Evolutionary conservation across 306 rosid genomes (phyloP).

Genomic region (Glycine latifolia): DNA sequence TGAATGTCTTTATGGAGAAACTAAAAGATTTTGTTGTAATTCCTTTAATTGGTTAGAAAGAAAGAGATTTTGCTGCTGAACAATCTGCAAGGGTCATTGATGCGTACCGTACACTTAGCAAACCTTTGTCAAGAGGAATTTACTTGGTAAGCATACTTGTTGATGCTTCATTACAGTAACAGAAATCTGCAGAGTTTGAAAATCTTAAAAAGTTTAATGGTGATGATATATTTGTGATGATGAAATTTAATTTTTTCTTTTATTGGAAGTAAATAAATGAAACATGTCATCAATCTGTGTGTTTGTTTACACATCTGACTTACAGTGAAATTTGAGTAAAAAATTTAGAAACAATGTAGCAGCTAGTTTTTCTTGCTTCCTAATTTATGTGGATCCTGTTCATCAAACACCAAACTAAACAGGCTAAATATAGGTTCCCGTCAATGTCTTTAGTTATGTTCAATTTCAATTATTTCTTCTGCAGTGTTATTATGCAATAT

Average conservation of each 20-base stretch:
- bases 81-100: constrained; percentile 94
- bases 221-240: constrained; percentile 7
- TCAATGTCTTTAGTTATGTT: constrained; percentile 21
- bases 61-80: constrained; percentile 87
- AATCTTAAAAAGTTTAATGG: constrained; percentile 33
- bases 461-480: constrained; percentile 24
- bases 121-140: constrained; percentile 80
- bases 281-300: not conserved
- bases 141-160: constrained; percentile 72
- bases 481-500: constrained; percentile 22
- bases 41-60: constrained; percentile 62
- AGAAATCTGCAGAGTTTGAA: constrained; percentile 17
- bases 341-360: too few relatives aligned
- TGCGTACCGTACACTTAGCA: constrained; percentile 82
- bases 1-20: constrained; percentile 22
- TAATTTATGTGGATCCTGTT: too few relatives aligned
- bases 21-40: constrained; percentile 27
- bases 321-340: too few relatives aligned
- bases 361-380: too few relatives aligned
- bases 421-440: not conserved
- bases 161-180: constrained; percentile 18
- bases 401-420: too few relatives aligned
- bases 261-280: constrained; percentile 13
- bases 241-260: constrained; percentile 13
- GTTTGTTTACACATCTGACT: too few relatives aligned